These are phyloP conservation scores for Cyclospora cayetanensis DNA, from an alignment of 169 alveolate genomes.

Conservation along the genomic window DNA sequence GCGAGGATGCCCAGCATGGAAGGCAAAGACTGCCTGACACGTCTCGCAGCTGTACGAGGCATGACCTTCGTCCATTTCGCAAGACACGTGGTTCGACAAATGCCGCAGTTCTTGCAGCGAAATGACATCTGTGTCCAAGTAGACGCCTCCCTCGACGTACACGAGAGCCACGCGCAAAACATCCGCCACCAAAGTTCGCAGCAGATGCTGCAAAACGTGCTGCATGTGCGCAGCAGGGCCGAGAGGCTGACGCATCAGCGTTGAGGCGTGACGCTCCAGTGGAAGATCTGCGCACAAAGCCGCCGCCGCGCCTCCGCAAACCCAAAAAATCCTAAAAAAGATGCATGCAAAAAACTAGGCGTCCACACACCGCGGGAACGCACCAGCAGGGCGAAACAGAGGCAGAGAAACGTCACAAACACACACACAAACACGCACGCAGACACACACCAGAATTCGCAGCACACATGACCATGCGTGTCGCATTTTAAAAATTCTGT, in stretches of 20 bases:
- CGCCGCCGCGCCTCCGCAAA: background rate
- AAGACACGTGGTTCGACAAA: background rate
- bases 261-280: background rate
- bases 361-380: background rate
- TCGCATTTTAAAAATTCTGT: too few species aligned
- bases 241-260: background rate
- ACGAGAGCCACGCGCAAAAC: background rate
- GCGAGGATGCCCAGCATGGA: background rate
- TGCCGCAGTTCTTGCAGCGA: background rate
- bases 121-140: background rate
- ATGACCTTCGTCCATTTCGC: background rate
- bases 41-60: background rate
- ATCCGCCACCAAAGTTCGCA: background rate
- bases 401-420: background rate
- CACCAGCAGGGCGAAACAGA: background rate
- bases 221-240: background rate
- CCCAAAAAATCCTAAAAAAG: too few species aligned
- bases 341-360: too few species aligned
- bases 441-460: too few species aligned
- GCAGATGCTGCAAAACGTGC: conserved; percentile 4
- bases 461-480: too few species aligned
- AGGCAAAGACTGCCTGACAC: background rate
- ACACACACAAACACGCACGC: background rate
- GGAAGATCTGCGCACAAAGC: background rate
- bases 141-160: background rate